Evolutionary conservation across 2,329 filamentous ascomycete species (phyloP), one percentile per base, ranked within the genome.

Genomic region (Diaporthe australafricana): DNA sequence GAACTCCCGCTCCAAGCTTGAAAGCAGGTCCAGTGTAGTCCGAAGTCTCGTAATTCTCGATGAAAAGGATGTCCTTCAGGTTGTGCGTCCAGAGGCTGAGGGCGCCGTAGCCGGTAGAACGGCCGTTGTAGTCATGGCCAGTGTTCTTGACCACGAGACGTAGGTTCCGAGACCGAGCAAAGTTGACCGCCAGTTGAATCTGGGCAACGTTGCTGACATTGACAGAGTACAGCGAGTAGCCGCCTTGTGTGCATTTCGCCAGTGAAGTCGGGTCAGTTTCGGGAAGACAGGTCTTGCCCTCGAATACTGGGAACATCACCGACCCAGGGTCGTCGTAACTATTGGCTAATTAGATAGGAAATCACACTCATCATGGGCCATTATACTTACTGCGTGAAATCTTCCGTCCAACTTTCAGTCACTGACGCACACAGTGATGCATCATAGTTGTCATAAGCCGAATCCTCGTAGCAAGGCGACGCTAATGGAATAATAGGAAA

Each of bases 141-240:
- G 87, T 89, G 77, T 88, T 86, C 71, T 83, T 83, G 66, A 89
- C 80, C 52, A 88, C 83, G n/a, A 88, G 78, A 2, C 87, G 86
- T 52, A 88, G 79, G 75, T 87, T 86, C 9, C 80, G 76, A 32
- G 80, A 81, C 9, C 82, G 80, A 17, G 86, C 85, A 73, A 87
- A 84, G 73, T 85, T 85, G 52, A 87, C 77, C 0, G 84, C 81
- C 2, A 83, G 77, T 76, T 85, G 84, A 40, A 86, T 79, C 35
- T 86, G 82, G 9, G 79, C 79, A 0, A 84, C 83, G 16, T 78
- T 83, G 12, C 77, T 81, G 2, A 79, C 81, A 20, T 84, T 81
- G 32, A 86, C 77, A 0, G 81, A 79, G 63, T 85, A 86, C 2
- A 77, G 72, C 0, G 84, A 83, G 72, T 82, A 82, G 5, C 80